Evolutionary conservation across 2,329 filamentous ascomycete species (phyloP).

Genomic region (Parastagonospora nodorum): DNA sequence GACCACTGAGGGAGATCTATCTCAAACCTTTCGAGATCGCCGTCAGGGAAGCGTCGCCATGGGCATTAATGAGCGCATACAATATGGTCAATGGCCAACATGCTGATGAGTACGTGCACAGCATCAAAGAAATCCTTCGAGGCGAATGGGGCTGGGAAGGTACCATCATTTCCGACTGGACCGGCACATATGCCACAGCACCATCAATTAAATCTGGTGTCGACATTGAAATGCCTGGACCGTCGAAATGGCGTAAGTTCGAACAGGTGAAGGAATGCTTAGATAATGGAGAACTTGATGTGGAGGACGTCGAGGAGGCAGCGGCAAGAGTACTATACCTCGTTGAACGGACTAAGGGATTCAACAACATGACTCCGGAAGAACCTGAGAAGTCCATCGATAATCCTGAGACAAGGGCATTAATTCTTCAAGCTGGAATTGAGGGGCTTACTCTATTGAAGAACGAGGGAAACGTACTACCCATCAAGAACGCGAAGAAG

Average conservation of each 20-base stretch:
- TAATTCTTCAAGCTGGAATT: slow-evolving; percentile 66
- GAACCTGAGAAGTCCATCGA: slow-evolving; percentile 61
- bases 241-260: slow-evolving; percentile 46
- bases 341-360: slow-evolving; percentile 65
- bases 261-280: slow-evolving; percentile 42
- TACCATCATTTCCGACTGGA: slow-evolving; percentile 51
- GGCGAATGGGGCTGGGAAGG: slow-evolving; percentile 51
- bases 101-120: slow-evolving; percentile 45
- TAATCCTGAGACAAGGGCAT: slow-evolving; percentile 59
- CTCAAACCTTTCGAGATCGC: slow-evolving; percentile 78
- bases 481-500: slow-evolving; percentile 61
- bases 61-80: slow-evolving; percentile 72
- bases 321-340: slow-evolving; percentile 65
- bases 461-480: slow-evolving; percentile 64
- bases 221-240: slow-evolving; percentile 50
- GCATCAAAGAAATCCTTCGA: slow-evolving; percentile 50
- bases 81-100: slow-evolving; percentile 68
- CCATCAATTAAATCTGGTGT: slow-evolving; percentile 46
- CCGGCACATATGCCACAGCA: slow-evolving; percentile 47
- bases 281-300: slow-evolving; percentile 49
- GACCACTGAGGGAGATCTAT: slow-evolving; percentile 71
- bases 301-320: slow-evolving; percentile 52
- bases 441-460: slow-evolving; percentile 69
- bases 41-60: slow-evolving; percentile 67
- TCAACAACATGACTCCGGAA: slow-evolving; percentile 61